Evolutionary conservation across 2,329 filamentous ascomycete species (phyloP), one percentile per base, ranked within the genome.

Genomic region (Diplodia seriata): DNA sequence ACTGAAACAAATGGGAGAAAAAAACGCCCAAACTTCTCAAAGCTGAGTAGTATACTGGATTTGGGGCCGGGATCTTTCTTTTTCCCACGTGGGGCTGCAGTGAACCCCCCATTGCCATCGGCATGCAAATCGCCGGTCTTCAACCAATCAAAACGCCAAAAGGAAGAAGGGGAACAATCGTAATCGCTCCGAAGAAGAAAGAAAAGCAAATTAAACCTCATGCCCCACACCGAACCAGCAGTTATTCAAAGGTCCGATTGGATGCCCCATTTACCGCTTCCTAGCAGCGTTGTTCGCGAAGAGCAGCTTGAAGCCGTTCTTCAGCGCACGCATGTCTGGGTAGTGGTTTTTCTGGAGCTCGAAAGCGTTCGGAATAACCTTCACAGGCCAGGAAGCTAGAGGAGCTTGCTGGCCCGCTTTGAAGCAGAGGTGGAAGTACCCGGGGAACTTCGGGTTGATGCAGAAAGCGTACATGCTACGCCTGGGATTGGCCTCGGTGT

Each of bases 341-440:
- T 99, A 99, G 64, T 90, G 87, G 72, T 91, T 91, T 72, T 91
- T 91, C 81, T 93, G 89, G 74, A 99, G 85, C 82, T 98, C 93
- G 76, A 94, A 99, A 5, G 92, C 95, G 74, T 96, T 91, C 2
- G 95, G 95, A 20, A 98, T 91, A 47, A 97, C 90, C 73, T 95
- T 94, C 71, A 99, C 92, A 5, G 89, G 88, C 90, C 94, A 94
- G 56, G 88, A 89, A 70, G 91, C 89, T 65, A 94, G 87, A 54
- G 84, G 85, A 2, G 92, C 91, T 59, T 86, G 84, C 73, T 90
- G 86, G 70, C 92, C 94, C 29, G 93, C 92, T 83, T 98, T 98
- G 88, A 97, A 99, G 83, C 93, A 97, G 50, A 99, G 87, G 82
- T 89, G 91, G 81, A 99, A 99, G 83, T 97, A 97, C 40, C 95